phyloP scores from a whole-genome alignment of 2,329 filamentous ascomycete species.

The Botrytis byssoidea region DNA sequence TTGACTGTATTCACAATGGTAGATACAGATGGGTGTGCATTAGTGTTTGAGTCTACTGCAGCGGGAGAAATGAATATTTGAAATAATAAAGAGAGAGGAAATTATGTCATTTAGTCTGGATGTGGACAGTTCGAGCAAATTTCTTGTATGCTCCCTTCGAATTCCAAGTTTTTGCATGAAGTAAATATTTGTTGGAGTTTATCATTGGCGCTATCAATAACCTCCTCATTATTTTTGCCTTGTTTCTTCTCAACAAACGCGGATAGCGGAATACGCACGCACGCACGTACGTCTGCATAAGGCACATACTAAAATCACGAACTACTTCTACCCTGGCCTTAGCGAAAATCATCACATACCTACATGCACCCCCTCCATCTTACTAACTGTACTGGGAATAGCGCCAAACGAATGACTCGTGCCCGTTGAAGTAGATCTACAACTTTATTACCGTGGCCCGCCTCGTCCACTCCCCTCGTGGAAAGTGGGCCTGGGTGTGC shows the following conservation, averaged over 20 bases:
- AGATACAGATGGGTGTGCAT: neutral
- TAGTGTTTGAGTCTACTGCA: neutral
- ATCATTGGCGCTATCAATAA: neutral
- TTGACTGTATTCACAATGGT: neutral
- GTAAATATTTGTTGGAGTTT: neutral
- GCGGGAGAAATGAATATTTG: neutral
- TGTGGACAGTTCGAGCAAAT: neutral
- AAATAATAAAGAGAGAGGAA: neutral
- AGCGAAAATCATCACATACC: neutral
- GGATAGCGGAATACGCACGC: neutral
- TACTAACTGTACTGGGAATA: neutral
- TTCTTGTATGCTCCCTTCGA: neutral
- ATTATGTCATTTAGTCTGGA: neutral
- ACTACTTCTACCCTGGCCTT: neutral
- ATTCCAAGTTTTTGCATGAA: neutral
- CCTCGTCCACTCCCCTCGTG: neutral
- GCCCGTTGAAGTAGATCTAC: constrained; percentile 10
- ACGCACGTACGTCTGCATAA: neutral
- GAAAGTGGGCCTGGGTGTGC: neutral
- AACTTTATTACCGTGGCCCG: neutral
- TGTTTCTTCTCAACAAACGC: neutral
- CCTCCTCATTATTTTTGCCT: neutral
- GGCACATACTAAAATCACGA: neutral
- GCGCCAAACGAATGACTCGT: constrained; percentile 1
- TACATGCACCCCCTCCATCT: neutral